Conservation (phyloP, 208 protist genomes). For the Leishmania lainsoni region DNA sequence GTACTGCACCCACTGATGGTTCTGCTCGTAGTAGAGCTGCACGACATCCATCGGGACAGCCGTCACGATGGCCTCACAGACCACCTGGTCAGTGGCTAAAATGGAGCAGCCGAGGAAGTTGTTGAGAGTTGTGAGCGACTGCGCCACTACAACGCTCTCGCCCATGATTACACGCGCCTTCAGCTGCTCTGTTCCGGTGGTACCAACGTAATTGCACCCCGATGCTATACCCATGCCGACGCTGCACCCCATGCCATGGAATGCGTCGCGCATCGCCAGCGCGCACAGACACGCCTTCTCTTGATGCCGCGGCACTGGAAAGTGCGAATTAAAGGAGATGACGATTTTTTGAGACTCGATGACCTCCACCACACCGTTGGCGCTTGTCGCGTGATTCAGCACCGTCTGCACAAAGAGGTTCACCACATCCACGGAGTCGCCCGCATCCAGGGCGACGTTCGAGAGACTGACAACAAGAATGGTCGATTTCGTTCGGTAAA, state of each 20-base stretch:
- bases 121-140: conserved; percentile 31
- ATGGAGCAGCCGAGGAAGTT: conserved; percentile 42
- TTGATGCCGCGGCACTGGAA: conserved; percentile 53
- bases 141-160: conserved; percentile 41
- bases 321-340: conserved; percentile 65
- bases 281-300: conserved; percentile 62
- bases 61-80: conserved; percentile 34
- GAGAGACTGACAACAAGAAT: conserved; percentile 41
- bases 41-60: conserved; percentile 56
- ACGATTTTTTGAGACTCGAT: conserved; percentile 48
- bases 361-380: conserved; percentile 55
- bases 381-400: conserved; percentile 30
- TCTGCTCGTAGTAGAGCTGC: conserved; percentile 33
- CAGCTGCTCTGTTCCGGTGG: conserved; percentile 58
- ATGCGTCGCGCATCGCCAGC: conserved; percentile 44
- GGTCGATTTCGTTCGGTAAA: conserved; percentile 54
- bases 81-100: conserved; percentile 45
- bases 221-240: conserved; percentile 49
- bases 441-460: conserved; percentile 24
- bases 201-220: conserved; percentile 49
- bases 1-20: conserved; percentile 31
- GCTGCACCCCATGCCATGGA: conserved; percentile 27
- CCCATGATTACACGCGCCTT: conserved; percentile 56
- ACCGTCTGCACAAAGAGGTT: conserved; percentile 49
- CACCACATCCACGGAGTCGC: conserved; percentile 32